Conservation (phyloP, 2,329 filamentous ascomycete genomes). For the Fusarium sp. region DNA sequence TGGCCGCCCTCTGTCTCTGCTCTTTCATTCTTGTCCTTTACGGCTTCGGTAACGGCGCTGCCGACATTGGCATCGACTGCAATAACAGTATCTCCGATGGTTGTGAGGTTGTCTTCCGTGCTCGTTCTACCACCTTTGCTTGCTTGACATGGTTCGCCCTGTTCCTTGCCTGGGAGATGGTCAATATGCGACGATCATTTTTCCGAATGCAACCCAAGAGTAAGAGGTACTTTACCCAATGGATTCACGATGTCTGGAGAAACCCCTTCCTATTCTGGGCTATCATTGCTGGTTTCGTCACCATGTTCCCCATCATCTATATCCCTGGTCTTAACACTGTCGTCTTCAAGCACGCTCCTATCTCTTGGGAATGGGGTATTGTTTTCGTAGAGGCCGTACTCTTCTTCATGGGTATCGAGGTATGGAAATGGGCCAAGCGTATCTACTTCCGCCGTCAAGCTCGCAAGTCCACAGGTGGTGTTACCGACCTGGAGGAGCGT, state of each 20-base stretch:
- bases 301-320: slow-evolving; percentile 64
- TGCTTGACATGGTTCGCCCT: slow-evolving; percentile 80
- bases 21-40: slow-evolving; percentile 66
- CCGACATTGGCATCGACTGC: slow-evolving; percentile 68
- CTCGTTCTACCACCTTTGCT: slow-evolving; percentile 77
- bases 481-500: slow-evolving; percentile 49
- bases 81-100: slow-evolving; percentile 59
- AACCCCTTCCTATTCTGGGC: slow-evolving; percentile 78
- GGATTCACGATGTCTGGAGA: slow-evolving; percentile 74
- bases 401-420: slow-evolving; percentile 69
- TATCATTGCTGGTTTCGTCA: slow-evolving; percentile 60
- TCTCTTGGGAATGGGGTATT: slow-evolving; percentile 71
- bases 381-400: slow-evolving; percentile 65
- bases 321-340: slow-evolving; percentile 68
- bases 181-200: slow-evolving; percentile 76
- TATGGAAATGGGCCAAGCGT: slow-evolving; percentile 70
- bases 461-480: slow-evolving; percentile 35
- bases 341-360: slow-evolving; percentile 69
- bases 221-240: slow-evolving; percentile 71
- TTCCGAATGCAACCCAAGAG: slow-evolving; percentile 77
- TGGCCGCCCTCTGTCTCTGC: slow-evolving; percentile 68
- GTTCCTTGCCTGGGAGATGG: slow-evolving; percentile 81
- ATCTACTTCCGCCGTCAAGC: slow-evolving; percentile 53
- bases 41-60: slow-evolving; percentile 58
- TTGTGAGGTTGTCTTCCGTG: slow-evolving; percentile 74